Conservation (phyloP, 2,329 filamentous ascomycete species). For the Fusarium napiforme region DNA sequence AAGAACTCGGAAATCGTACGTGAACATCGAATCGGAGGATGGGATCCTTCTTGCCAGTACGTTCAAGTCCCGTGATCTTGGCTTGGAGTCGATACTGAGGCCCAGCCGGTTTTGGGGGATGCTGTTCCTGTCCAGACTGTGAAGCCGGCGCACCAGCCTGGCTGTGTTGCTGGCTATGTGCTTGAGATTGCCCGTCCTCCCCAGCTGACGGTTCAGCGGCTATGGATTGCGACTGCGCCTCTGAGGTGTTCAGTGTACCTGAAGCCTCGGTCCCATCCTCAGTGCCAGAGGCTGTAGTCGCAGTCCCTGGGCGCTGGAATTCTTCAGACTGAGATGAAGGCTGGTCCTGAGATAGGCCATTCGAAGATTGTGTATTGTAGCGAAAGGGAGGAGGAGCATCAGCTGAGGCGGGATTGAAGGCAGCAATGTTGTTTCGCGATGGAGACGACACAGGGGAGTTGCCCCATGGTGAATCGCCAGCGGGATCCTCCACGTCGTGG, state of each 20-base stretch:
- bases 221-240: constrained; percentile 34
- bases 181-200: constrained; percentile 17
- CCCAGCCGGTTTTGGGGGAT: constrained; percentile 67
- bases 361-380: constrained; percentile 57
- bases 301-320: constrained; percentile 59
- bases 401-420: constrained; percentile 55
- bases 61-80: constrained; percentile 93
- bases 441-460: constrained; percentile 64
- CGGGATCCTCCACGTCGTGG: constrained; percentile 64
- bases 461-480: constrained; percentile 66
- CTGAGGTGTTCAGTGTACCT: constrained; percentile 36
- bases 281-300: constrained; percentile 59
- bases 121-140: constrained; percentile 53
- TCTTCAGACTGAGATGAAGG: constrained; percentile 51
- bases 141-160: constrained; percentile 30
- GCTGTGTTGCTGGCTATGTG: constrained; percentile 46
- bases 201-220: constrained; percentile 24
- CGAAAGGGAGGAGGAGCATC: constrained; percentile 57
- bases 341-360: constrained; percentile 53
- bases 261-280: constrained; percentile 54
- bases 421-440: constrained; percentile 56
- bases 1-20: constrained; percentile 62
- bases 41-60: constrained; percentile 94
- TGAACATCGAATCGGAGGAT: constrained; percentile 96
- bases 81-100: constrained; percentile 88